Percentiles rank a stretch among this genome's conserved stretches.
These are phyloP conservation scores for Penicillium nucicola DNA, from an alignment of 495 filamentous ascomycete genomes.

Conservation along the genomic window DNA sequence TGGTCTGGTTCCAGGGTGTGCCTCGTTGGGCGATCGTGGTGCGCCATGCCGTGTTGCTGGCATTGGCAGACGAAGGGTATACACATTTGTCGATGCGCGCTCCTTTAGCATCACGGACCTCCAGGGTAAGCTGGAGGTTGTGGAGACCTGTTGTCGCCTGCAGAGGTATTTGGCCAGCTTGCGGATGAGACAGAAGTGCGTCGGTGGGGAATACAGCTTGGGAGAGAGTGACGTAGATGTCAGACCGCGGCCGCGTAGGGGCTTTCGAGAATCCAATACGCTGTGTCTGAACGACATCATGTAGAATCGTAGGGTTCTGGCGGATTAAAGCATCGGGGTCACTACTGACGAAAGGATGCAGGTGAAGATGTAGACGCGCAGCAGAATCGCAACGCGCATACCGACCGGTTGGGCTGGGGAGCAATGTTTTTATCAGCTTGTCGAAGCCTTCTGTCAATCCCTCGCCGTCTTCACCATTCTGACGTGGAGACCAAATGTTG, in stretches of 20 bases:
- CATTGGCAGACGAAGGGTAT: constrained; percentile 75
- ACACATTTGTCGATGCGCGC: constrained; percentile 84
- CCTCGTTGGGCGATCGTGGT: constrained; percentile 76
- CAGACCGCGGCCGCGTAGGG: constrained; percentile 79
- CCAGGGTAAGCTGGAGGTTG: constrained; percentile 85
- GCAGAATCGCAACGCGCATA: constrained; percentile 69
- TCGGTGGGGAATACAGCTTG: constrained; percentile 72
- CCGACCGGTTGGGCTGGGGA: constrained; percentile 66
- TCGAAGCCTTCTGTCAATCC: constrained; percentile 65
- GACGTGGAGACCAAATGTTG: constrained; percentile 71
- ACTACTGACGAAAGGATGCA: constrained; percentile 69
- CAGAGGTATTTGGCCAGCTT: constrained; percentile 70
- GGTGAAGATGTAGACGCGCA: constrained; percentile 70
- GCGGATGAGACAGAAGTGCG: constrained; percentile 74
- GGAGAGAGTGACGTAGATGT: constrained; percentile 88
- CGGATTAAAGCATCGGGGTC: constrained; percentile 79
- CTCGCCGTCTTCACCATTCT: constrained; percentile 52
- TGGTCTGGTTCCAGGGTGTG: constrained; percentile 80
- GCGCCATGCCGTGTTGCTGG: constrained; percentile 77
- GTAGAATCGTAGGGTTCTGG: constrained; percentile 82
- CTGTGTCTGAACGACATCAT: constrained; percentile 71
- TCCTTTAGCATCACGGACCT: constrained; percentile 74
- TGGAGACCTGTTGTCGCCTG: constrained; percentile 56
- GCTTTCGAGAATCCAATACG: constrained; percentile 96
- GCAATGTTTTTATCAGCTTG: constrained; percentile 67